Base-by-base conservation (phyloP, 441 rosid genomes). In the Jatropha multifida region DNA sequence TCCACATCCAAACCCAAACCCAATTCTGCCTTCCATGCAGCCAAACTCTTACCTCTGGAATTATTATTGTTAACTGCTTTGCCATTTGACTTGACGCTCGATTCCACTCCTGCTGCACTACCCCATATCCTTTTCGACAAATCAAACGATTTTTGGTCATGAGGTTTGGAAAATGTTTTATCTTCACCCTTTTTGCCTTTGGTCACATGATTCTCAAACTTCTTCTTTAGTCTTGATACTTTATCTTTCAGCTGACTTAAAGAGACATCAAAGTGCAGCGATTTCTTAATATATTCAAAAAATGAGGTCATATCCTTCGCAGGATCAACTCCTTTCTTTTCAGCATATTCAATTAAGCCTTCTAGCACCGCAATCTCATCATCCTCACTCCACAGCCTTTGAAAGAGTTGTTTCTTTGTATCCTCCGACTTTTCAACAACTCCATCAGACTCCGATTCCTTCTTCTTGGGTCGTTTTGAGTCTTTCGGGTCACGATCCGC, bases 91-190 rank as follows among this genome's bases (percentile, higher is more conserved):
- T 83, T 79, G 5, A 55, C 23, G 27, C 66, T 75, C 17, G 42
- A 20, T 41, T 17, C 74, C 77, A 54, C 26, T 23, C 32, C 58
- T 6, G 63, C 74, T 15, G 65, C 84, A 18, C 60, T 52, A 0
- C 85, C 85, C 89, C 90, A 86, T 14, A 86, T 67, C 71, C 48
- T 62, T 62, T 83, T 86, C 0, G 84, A 85, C 82, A 87, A 77
- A 2, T 85, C 81, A 9, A 76, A 87, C 8, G 73, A 68, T 23
- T 74, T 74, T 69, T 83, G 85, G n/a, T 84, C 85, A 5, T 81
- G 86, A 10, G 84, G 60, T 37, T 81, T 87, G 0, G 80, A 54
- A 61, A 83, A 82, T n/a, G 71, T 64, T 8, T 68, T 70, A 1
- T 78, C 85, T 73, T 75, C 82, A 0, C 82, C 87, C 4, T 71